A percentile compares a stretch with the other conserved stretches of the same genome.
phyloP scores from a whole-genome alignment of 2,329 filamentous ascomycete species.

The Ascochyta viciae-villosae region DNA sequence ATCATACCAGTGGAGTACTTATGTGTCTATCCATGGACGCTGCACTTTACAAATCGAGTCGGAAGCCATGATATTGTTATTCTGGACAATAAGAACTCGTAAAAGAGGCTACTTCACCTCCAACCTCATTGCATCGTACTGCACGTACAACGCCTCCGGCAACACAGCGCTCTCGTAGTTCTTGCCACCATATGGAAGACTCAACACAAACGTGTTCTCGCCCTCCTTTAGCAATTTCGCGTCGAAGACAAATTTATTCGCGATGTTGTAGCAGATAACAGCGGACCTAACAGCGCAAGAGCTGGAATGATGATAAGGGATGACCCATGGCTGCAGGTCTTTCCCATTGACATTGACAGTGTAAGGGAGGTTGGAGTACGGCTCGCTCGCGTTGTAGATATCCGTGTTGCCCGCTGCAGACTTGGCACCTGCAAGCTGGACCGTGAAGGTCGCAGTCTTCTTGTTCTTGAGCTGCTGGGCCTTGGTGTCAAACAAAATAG shows the following conservation, averaged over 20 bases:
- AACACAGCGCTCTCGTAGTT: conserved; percentile 65
- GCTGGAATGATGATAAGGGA: conserved; percentile 64
- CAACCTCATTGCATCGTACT: conserved; percentile 70
- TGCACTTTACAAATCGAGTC: too few species aligned
- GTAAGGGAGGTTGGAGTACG: conserved; percentile 61
- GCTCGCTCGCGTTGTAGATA: conserved; percentile 61
- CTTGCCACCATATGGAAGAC: conserved; percentile 66
- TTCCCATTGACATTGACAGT: conserved; percentile 57
- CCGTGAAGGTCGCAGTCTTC: conserved; percentile 63
- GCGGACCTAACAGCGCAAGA: conserved; percentile 68
- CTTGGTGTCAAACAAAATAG: conserved; percentile 20
- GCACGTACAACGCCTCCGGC: conserved; percentile 62
- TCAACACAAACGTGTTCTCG: conserved; percentile 63
- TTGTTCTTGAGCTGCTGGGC: conserved; percentile 48
- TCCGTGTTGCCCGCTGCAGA: conserved; percentile 69
- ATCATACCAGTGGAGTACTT: too few species aligned
- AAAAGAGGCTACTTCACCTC: conserved; percentile 55
- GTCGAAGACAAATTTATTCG: conserved; percentile 67
- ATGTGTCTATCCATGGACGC: too few species aligned
- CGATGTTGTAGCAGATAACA: conserved; percentile 67
- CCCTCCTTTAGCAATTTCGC: conserved; percentile 57
- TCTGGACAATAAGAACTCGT: too few species aligned
- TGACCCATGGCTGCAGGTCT: conserved; percentile 60
- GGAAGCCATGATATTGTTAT: too few species aligned
- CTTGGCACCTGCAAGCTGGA: conserved; percentile 69